A percentile compares a stretch with the other conserved stretches of the same genome.
These are phyloP conservation scores for Paraphaeosphaeria sporulosa DNA, from an alignment of 2,329 filamentous ascomycete species.

Conservation along the genomic window DNA sequence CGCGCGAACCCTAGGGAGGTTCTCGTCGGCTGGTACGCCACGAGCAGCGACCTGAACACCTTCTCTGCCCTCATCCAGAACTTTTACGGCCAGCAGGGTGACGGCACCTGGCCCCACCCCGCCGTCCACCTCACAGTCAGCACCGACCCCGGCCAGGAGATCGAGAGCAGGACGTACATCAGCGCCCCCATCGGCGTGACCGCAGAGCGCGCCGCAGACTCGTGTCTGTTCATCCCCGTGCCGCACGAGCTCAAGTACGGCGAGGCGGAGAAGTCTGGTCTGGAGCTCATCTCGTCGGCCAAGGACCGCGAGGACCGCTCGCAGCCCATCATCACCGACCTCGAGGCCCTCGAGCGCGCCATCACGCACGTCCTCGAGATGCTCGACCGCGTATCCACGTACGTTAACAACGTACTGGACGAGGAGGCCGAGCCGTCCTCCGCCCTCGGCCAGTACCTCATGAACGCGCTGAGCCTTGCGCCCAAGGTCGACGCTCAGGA, in stretches of 20 bases:
- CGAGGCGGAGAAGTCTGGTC: conserved; percentile 76
- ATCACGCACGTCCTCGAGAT: conserved; percentile 88
- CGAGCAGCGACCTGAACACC: conserved; percentile 94
- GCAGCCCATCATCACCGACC: conserved; percentile 80
- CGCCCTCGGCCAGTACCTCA: conserved; percentile 90
- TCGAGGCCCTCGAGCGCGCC: conserved; percentile 85
- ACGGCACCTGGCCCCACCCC: conserved; percentile 96
- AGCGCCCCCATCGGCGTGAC: conserved; percentile 94
- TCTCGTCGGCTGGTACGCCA: conserved; percentile 98
- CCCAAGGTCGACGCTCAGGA: conserved; percentile 92
- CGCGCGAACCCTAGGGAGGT: conserved; percentile 94
- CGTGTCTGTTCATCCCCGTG: conserved; percentile 96
- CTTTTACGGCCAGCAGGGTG: conserved; percentile 97
- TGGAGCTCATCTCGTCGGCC: conserved; percentile 85
- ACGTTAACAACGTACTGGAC: conserved; percentile 91
- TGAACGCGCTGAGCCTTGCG: conserved; percentile 90
- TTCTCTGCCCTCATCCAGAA: conserved; percentile 99
- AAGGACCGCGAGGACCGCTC: conserved; percentile 79
- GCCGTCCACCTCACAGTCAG: conserved; percentile 95
- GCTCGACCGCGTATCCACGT: conserved; percentile 89
- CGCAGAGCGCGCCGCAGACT: conserved; percentile 92
- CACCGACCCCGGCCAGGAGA: conserved; percentile 85
- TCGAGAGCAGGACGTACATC: conserved; percentile 93
- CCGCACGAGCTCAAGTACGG: conserved; percentile 92
- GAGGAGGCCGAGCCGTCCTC: conserved; percentile 91